Percentiles rank a stretch among this genome's conserved stretches.
Conservation (phyloP, 179 eudicot genomes). For the Spergularia azorica region DNA sequence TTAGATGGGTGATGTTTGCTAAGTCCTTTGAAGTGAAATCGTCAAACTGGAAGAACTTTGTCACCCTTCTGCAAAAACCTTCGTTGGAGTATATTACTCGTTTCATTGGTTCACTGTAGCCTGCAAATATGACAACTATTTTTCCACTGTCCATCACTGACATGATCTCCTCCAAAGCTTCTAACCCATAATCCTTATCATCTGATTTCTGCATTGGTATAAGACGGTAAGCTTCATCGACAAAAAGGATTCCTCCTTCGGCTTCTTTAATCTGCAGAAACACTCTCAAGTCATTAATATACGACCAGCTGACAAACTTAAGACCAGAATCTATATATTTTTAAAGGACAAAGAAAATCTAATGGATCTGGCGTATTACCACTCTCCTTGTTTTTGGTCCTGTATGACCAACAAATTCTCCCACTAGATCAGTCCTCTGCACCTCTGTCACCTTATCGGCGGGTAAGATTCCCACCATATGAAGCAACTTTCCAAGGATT, state of each 20-base stretch:
- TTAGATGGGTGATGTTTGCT: conserved; percentile 68
- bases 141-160: conserved; percentile 94
- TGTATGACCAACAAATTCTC: conserved; percentile 97
- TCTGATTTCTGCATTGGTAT: conserved; percentile 92
- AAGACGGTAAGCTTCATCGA: conserved; percentile 94
- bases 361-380: conserved; percentile 40
- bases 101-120: conserved; percentile 94
- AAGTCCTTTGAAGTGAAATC: conserved; percentile 69
- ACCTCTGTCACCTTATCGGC: conserved; percentile 93
- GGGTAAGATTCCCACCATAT: conserved; percentile 92
- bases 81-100: conserved; percentile 87
- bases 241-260: conserved; percentile 95
- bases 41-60: conserved; percentile 83
- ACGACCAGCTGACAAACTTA: not conserved
- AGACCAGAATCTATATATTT: too few species aligned
- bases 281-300: not conserved
- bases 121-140: conserved; percentile 91
- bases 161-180: conserved; percentile 99
- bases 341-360: not conserved
- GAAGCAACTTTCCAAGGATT: conserved; percentile 85
- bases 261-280: conserved; percentile 84
- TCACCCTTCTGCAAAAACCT: conserved; percentile 94
- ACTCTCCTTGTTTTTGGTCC: conserved; percentile 93
- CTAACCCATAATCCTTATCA: conserved; percentile 91
- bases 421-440: conserved; percentile 96